Evolutionary conservation across 257 asterid genomes (phyloP).

Genomic region (Solanum clarkiae): DNA sequence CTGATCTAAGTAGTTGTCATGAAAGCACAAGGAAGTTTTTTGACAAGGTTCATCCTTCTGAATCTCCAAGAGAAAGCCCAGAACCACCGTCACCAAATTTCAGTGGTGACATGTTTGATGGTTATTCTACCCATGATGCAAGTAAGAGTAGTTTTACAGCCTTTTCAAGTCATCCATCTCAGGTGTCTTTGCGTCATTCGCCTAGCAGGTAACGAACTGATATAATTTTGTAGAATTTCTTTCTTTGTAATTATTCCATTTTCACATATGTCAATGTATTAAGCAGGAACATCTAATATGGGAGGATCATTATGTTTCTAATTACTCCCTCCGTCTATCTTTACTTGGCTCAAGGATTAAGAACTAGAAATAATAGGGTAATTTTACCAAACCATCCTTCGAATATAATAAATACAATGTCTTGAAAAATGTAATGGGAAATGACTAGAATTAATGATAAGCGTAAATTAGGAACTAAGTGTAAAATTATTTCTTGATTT

Average conservation of each 20-base stretch:
- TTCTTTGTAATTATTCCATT: neutral
- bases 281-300: neutral
- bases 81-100: slow-evolving; percentile 76
- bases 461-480: too few relatives aligned
- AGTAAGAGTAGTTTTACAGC: slow-evolving; percentile 33
- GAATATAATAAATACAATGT: too few relatives aligned
- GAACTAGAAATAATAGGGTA: too few relatives aligned
- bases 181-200: slow-evolving; percentile 33
- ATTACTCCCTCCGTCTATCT: neutral
- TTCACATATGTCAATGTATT: neutral
- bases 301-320: neutral
- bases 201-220: slow-evolving; percentile 45
- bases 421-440: too few relatives aligned
- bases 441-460: too few relatives aligned
- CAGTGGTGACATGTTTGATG: slow-evolving; percentile 53
- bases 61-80: slow-evolving; percentile 63
- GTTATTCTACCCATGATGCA: slow-evolving; percentile 35
- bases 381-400: too few relatives aligned
- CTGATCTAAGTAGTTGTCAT: slow-evolving; percentile 19
- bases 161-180: slow-evolving; percentile 34
- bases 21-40: slow-evolving; percentile 31
- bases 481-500: too few relatives aligned
- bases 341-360: too few relatives aligned
- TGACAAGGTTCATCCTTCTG: slow-evolving; percentile 68
- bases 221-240: neutral